Evolutionary conservation across 805 yeast species (phyloP).

Genomic region (Priceomyces castillae): DNA sequence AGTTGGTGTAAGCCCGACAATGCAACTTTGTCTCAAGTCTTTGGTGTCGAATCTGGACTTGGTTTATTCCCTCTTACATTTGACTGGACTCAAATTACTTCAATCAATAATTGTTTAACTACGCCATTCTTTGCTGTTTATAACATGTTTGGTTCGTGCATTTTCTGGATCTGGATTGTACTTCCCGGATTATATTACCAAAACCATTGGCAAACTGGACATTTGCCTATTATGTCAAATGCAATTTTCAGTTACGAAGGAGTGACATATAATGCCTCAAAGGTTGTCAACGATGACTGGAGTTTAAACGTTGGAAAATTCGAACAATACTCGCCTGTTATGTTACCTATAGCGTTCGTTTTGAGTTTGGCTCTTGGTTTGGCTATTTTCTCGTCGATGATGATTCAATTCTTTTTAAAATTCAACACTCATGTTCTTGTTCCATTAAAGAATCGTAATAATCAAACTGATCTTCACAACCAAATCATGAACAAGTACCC

Average conservation of each 20-base stretch:
- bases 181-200: conserved; percentile 21
- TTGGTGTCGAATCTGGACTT: no score
- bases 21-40: no score
- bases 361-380: conserved; percentile 12
- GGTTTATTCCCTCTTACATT: no score
- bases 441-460: no score
- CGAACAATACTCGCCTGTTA: conserved; percentile 14
- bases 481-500: no score
- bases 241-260: conserved; percentile 15
- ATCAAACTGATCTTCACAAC: no score
- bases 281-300: conserved; percentile 14
- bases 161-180: conserved; percentile 17
- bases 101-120: no score
- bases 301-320: conserved; percentile 11
- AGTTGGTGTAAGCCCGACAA: no score
- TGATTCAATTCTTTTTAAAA: conserved; percentile 7
- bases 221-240: conserved; percentile 20
- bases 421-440: conserved; percentile 9
- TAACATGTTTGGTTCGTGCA: conserved; percentile 10
- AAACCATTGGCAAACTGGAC: conserved; percentile 22
- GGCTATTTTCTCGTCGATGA: conserved; percentile 12
- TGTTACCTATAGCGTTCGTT: conserved; percentile 13
- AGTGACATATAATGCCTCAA: conserved; percentile 12
- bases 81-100: no score
- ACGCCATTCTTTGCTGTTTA: conserved; percentile 11